A percentile compares a stretch with the other conserved stretches of the same genome.
phyloP scores from a whole-genome alignment of 225 moss, liverwort and hornwort genomes.

The Marchantia polymorpha region DNA sequence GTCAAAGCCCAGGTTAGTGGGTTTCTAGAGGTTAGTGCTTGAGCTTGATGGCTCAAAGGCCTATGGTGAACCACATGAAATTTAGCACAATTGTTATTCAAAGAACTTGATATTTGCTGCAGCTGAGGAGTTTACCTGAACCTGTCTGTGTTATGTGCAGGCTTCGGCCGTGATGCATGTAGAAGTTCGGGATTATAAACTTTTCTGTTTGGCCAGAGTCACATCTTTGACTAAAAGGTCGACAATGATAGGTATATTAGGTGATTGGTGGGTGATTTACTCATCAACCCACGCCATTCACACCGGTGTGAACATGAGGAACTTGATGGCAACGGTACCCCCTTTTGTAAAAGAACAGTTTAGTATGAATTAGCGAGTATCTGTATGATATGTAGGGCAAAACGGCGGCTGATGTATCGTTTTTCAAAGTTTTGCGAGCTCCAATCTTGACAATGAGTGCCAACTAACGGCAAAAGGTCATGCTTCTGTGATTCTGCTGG shows the following conservation, averaged over 20 bases:
- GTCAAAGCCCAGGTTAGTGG: slow-evolving; percentile 63
- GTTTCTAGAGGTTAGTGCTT: slow-evolving; percentile 9
- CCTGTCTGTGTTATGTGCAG: slow-evolving; percentile 13
- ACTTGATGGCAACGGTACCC: slow-evolving; percentile 23
- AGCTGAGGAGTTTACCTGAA: background rate
- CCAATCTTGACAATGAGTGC: too few species aligned
- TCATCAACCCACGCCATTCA: slow-evolving; percentile 69
- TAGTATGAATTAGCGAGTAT: background rate
- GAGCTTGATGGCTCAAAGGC: background rate
- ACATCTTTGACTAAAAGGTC: slow-evolving; percentile 70
- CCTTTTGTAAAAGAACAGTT: slow-evolving; percentile 31
- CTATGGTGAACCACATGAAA: background rate
- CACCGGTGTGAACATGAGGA: slow-evolving; percentile 33
- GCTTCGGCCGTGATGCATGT: slow-evolving; percentile 75
- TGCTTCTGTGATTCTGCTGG: too few species aligned
- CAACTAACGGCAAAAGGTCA: too few species aligned
- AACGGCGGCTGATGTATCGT: too few species aligned
- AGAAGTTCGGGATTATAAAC: slow-evolving; percentile 78
- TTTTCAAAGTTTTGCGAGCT: too few species aligned
- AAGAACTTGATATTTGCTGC: background rate
- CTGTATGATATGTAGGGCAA: too few species aligned
- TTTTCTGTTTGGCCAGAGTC: slow-evolving; percentile 76
- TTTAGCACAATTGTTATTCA: too few species aligned
- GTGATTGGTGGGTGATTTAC: slow-evolving; percentile 87
- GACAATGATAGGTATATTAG: slow-evolving; percentile 64